Evolutionary conservation across 371 early-diverging fungal species (phyloP).

Genomic region (Sporodiniella umbellata): DNA sequence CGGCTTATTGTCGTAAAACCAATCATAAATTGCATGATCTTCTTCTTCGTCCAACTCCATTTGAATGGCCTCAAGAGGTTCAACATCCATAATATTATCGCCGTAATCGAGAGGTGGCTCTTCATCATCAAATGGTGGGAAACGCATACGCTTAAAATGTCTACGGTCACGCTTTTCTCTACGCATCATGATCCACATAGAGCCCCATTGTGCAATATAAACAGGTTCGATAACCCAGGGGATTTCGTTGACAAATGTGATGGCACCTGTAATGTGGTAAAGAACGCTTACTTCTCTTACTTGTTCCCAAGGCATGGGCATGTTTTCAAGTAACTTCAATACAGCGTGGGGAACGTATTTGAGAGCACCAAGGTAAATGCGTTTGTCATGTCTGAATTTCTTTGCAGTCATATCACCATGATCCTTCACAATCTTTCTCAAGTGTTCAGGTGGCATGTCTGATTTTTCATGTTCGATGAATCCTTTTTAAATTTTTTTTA

Average conservation of each 20-base stretch:
- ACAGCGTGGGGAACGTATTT: slow-evolving; percentile 99
- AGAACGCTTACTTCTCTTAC: slow-evolving; percentile 93
- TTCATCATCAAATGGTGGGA: slow-evolving; percentile 98
- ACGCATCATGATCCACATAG: slow-evolving; percentile 99
- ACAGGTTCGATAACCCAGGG: slow-evolving; percentile 95
- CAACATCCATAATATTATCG: slow-evolving; percentile 96
- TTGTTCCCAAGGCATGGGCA: slow-evolving; percentile 99
- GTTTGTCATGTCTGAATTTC: slow-evolving; percentile 95
- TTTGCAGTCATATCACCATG: slow-evolving; percentile 98
- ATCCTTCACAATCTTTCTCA: slow-evolving; percentile 95
- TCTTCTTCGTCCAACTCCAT: slow-evolving; percentile 97
- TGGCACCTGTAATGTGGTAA: slow-evolving; percentile 98
- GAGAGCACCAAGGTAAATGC: slow-evolving; percentile 95
- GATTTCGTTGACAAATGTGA: slow-evolving; percentile 97
- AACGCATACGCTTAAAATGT: slow-evolving; percentile 98
- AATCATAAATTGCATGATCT: slow-evolving; percentile 89
- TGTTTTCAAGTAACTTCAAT: slow-evolving; percentile 94
- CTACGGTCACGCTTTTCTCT: slow-evolving; percentile 96
- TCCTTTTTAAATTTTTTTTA: slow-evolving; percentile 21
- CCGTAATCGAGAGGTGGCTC: slow-evolving; percentile 97
- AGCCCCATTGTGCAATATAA: slow-evolving; percentile 97
- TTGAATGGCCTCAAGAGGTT: slow-evolving; percentile 96
- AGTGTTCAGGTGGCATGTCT: slow-evolving; percentile 97
- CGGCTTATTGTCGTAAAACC: slow-evolving; percentile 98
- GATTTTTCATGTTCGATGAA: slow-evolving; percentile 79